Conservation (phyloP, 2,329 filamentous ascomycete genomes). For the Hirsutella minnesotensis region DNA sequence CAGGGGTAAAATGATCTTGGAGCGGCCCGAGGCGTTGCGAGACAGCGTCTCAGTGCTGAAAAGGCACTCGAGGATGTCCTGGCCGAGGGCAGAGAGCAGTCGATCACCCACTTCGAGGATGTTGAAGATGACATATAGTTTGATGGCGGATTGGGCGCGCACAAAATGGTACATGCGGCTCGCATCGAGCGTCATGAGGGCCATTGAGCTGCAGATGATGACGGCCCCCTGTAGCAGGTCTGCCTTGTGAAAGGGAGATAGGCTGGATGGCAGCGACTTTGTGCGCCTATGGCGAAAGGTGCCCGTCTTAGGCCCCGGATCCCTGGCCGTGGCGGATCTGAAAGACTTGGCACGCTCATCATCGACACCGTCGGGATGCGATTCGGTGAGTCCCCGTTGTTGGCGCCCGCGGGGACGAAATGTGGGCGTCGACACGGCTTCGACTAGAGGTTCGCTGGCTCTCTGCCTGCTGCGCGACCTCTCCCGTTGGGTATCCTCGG, state of each 20-base stretch:
- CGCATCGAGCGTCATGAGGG: constrained; percentile 84
- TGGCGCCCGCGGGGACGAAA: constrained; percentile 4
- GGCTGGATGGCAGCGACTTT: constrained; percentile 72
- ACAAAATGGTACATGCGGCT: constrained; percentile 98
- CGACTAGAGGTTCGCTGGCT: constrained; percentile 13
- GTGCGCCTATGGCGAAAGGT: constrained; percentile 54
- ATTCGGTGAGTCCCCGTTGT: constrained; percentile 1
- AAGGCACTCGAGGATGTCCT: constrained; percentile 91
- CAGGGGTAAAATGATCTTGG: constrained; percentile 78
- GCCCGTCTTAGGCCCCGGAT: constrained; percentile 18
- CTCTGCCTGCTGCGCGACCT: constrained; percentile 28
- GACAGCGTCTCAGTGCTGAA: constrained; percentile 90
- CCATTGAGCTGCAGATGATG: constrained; percentile 73
- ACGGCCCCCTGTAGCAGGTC: constrained; percentile 85
- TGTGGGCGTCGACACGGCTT: constrained; percentile 3
- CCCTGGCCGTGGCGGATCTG: constrained; percentile 6
- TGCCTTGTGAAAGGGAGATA: constrained; percentile 85
- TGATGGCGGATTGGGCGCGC: constrained; percentile 90
- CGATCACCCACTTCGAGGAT: constrained; percentile 88
- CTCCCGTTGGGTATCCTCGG: constrained; percentile 22
- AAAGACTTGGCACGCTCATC: constrained; percentile 7
- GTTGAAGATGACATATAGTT: constrained; percentile 98
- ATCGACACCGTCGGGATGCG: constrained; percentile 1
- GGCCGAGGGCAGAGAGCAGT: constrained; percentile 79
- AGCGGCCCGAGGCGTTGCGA: constrained; percentile 74